Evolutionary conservation across 345 rosid genomes (phyloP).

Genomic region (Eucalyptus globulus): DNA sequence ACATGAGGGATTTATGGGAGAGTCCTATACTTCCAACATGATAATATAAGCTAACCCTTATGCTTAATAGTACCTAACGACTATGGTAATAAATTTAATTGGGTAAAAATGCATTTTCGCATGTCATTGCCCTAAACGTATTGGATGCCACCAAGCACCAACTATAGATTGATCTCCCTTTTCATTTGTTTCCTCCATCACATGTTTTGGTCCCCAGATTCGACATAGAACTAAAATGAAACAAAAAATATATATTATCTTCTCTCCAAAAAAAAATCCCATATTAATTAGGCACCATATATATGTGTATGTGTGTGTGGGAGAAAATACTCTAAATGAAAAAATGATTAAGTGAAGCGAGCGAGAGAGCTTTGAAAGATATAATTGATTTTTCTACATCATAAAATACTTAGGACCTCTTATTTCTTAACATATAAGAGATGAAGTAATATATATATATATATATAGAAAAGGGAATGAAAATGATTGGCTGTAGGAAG

Average conservation of each 20-base stretch:
- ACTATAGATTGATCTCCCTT: neutral
- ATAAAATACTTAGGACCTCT: no score
- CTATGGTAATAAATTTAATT: neutral
- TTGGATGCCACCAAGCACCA: neutral
- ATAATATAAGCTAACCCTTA: neutral
- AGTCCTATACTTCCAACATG: neutral
- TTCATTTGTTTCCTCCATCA: neutral
- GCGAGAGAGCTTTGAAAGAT: neutral
- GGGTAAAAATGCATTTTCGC: neutral
- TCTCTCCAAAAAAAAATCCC: neutral
- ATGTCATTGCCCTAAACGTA: neutral
- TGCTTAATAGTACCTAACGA: neutral
- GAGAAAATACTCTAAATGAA: neutral
- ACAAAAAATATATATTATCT: no score
- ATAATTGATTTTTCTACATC: neutral
- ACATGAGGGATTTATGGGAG: neutral
- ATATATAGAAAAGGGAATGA: no score
- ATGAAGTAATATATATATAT: no score
- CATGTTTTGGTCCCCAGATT: neutral
- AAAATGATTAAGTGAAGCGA: neutral
- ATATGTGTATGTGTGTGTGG: neutral
- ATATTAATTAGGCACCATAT: no score
- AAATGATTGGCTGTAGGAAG: no score
- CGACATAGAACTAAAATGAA: neutral
- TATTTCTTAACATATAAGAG: no score